phyloP scores from a whole-genome alignment of 768 basidiomycete species.

The Austroboletus eburneus region DNA sequence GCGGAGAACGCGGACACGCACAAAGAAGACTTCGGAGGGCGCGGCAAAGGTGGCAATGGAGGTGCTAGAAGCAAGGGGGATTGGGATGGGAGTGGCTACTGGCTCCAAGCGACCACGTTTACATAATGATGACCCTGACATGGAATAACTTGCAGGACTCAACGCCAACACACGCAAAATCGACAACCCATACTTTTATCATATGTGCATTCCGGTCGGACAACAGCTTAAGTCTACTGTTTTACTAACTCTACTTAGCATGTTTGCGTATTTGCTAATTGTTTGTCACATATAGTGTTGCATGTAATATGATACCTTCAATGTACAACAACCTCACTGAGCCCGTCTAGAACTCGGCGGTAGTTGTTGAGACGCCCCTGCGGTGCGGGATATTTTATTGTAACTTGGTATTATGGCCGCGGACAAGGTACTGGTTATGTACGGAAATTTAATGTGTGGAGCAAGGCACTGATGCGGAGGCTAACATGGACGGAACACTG shows the following conservation, averaged over 20 bases:
- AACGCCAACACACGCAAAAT: slow-evolving; percentile 8
- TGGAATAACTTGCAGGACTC: slow-evolving; percentile 25
- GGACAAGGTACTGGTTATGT: slow-evolving; percentile 17
- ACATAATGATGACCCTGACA: slow-evolving; percentile 49
- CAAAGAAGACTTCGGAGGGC: slow-evolving; percentile 68
- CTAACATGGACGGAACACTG: slow-evolving; percentile 18
- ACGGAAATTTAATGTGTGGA: slow-evolving; percentile 24
- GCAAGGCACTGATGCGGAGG: slow-evolving; percentile 12
- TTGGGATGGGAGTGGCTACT: slow-evolving; percentile 46
- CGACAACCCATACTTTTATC: slow-evolving; percentile 28
- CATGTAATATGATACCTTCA: slow-evolving; percentile 39
- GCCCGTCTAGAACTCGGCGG: slow-evolving; percentile 13
- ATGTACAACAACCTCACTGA: slow-evolving; percentile 18
- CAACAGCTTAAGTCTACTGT: slow-evolving; percentile 25
- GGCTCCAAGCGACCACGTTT: slow-evolving; percentile 43
- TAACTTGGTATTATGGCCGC: slow-evolving; percentile 19
- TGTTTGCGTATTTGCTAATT: slow-evolving; percentile 31
- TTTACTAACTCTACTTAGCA: slow-evolving; percentile 30
- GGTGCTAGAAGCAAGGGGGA: slow-evolving; percentile 77
- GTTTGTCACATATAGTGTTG: slow-evolving; percentile 33
- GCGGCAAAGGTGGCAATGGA: slow-evolving; percentile 74
- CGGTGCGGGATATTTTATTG: not conserved
- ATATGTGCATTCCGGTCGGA: slow-evolving; percentile 25
- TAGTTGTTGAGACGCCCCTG: slow-evolving; percentile 1
- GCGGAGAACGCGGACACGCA: slow-evolving; percentile 70